Evolutionary conservation across 2,329 filamentous ascomycete species (phyloP).

Genomic region (Cercospora beticola): DNA sequence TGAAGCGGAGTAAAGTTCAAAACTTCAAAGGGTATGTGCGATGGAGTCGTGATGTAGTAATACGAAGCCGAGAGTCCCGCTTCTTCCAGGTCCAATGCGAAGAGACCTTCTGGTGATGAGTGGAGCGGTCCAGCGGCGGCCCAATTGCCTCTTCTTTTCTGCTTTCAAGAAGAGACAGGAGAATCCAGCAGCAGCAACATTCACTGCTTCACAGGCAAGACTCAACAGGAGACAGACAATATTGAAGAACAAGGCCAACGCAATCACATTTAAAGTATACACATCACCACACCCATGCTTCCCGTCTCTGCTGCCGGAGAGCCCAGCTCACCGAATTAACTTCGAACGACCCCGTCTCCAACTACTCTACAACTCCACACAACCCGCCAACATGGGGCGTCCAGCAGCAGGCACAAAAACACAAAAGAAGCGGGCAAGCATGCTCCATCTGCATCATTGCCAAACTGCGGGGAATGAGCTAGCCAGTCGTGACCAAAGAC

Average conservation of each 20-base stretch:
- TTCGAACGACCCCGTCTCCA: background rate
- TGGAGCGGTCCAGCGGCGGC: background rate
- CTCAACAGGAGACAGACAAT: background rate
- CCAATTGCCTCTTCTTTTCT: background rate
- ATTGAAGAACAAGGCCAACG: background rate
- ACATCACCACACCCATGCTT: background rate
- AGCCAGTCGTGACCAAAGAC: background rate
- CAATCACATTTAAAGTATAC: background rate
- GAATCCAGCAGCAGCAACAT: background rate
- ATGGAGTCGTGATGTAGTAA: background rate
- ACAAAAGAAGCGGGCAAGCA: background rate
- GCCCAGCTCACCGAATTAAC: background rate
- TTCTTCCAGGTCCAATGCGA: background rate
- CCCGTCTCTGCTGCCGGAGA: background rate
- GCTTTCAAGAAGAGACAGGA: background rate
- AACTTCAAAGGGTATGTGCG: background rate
- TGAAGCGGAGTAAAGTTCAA: background rate
- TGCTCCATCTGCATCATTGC: background rate
- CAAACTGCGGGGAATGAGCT: background rate
- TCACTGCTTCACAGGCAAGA: background rate
- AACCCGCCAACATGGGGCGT: background rate
- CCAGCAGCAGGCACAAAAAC: background rate
- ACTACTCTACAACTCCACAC: background rate
- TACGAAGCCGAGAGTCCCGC: conserved; percentile 2
- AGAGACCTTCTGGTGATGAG: background rate